Conservation (phyloP, 371 early-diverging fungal species). For the Capniomyces stellatus region DNA sequence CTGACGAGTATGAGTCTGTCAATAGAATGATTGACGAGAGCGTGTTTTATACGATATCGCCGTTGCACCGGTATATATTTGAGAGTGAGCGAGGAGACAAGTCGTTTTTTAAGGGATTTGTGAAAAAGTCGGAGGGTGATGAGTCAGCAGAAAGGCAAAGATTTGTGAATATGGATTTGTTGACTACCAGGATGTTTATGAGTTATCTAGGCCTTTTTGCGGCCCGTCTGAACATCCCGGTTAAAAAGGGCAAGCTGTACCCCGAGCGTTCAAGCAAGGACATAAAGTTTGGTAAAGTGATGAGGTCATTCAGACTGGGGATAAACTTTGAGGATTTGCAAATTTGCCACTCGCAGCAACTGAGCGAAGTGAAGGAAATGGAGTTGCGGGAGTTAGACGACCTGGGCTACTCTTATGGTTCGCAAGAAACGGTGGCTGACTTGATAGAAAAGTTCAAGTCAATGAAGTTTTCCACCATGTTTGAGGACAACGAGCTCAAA, state of each 20-base stretch:
- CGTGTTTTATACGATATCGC: not conserved
- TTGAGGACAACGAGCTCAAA: not conserved
- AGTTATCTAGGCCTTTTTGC: constrained; percentile 14
- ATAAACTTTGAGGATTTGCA: constrained; percentile 21
- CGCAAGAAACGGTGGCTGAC: not conserved
- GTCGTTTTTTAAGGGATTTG: not conserved
- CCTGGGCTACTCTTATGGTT: constrained; percentile 2
- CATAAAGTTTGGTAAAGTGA: constrained; percentile 24
- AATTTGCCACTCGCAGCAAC: constrained; percentile 23
- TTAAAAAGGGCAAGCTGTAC: constrained; percentile 23
- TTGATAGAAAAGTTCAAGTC: not conserved
- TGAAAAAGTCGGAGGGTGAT: not conserved
- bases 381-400: constrained; percentile 15
- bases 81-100: not conserved
- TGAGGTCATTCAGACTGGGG: constrained; percentile 22
- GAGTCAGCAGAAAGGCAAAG: not conserved
- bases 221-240: constrained; percentile 25
- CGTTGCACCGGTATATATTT: not conserved
- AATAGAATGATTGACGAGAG: too few species aligned
- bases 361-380: constrained; percentile 23
- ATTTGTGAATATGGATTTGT: not conserved
- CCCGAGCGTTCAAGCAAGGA: constrained; percentile 21
- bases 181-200: not conserved
- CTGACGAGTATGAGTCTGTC: too few species aligned
- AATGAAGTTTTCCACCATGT: not conserved